Conservation (phyloP, 805 yeast genomes). For the Yarrowia hollandica region DNA sequence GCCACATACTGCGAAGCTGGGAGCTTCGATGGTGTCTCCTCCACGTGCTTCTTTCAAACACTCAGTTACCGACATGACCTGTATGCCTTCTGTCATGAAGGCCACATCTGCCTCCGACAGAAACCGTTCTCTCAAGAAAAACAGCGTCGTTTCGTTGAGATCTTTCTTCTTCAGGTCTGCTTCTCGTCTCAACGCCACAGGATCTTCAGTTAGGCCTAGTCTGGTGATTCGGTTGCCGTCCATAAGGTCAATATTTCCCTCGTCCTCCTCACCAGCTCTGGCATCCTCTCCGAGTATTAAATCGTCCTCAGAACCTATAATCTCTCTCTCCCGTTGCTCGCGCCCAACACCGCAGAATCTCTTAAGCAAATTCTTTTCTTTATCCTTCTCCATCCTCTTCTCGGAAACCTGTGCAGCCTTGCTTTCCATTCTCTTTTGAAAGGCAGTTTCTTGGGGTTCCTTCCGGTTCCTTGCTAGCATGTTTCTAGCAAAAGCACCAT, state of each 20-base stretch:
- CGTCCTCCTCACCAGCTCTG: too few species aligned
- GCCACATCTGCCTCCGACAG: background rate
- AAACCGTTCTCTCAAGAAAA: background rate
- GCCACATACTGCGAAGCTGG: conserved; percentile 1
- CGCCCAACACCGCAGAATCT: background rate
- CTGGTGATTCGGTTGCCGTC: background rate
- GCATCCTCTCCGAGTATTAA: too few species aligned
- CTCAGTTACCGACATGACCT: background rate
- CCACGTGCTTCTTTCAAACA: background rate
- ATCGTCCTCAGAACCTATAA: too few species aligned
- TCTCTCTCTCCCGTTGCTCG: background rate
- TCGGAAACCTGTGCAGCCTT: background rate
- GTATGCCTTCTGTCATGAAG: background rate
- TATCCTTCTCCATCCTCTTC: background rate
- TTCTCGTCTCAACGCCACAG: background rate
- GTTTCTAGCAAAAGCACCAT: background rate
- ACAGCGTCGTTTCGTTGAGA: background rate
- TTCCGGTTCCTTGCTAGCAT: background rate
- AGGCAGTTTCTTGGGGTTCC: too few species aligned
- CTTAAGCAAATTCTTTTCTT: background rate
- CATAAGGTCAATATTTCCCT: background rate
- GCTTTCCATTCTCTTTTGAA: background rate
- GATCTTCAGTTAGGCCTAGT: background rate
- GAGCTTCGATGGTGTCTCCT: background rate
- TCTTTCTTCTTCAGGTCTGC: background rate